phyloP scores from a whole-genome alignment of 2,329 filamentous ascomycete species.

The Bipolaris cookei region DNA sequence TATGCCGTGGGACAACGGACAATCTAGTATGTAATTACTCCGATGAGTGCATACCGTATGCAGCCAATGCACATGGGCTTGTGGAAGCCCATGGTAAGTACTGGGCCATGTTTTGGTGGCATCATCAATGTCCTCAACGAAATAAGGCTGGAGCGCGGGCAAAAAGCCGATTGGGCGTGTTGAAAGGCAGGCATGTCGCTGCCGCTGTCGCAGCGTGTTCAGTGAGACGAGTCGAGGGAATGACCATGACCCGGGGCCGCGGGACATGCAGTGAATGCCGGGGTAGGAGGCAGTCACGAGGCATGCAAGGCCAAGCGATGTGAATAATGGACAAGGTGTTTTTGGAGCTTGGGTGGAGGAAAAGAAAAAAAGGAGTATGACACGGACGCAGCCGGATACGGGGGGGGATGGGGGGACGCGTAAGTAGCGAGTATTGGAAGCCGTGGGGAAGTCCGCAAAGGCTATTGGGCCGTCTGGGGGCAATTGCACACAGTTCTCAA shows the following conservation, averaged over 20 bases:
- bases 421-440: background rate
- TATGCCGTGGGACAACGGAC: no score
- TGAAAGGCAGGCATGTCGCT: conserved; percentile 49
- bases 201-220: conserved; percentile 37
- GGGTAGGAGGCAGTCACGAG: conserved; percentile 42
- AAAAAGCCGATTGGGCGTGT: conserved; percentile 59
- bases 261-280: conserved; percentile 32
- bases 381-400: background rate
- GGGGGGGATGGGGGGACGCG: background rate
- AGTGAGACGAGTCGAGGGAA: conserved; percentile 52
- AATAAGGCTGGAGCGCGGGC: conserved; percentile 56
- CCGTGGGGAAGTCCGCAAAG: conserved; percentile 1
- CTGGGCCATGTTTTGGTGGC: conserved; percentile 52
- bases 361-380: background rate
- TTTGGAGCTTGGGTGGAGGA: conserved; percentile 5
- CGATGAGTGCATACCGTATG: no score
- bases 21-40: no score
- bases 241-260: conserved; percentile 43
- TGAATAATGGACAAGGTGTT: conserved; percentile 27
- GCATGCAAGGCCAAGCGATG: conserved; percentile 22
- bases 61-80: no score
- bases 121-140: conserved; percentile 67
- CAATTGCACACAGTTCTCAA: background rate
- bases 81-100: no score
- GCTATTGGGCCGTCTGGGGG: background rate